These are phyloP conservation scores for Solanum sejunctum DNA, from an alignment of 257 asterid species.

Conservation along the genomic window DNA sequence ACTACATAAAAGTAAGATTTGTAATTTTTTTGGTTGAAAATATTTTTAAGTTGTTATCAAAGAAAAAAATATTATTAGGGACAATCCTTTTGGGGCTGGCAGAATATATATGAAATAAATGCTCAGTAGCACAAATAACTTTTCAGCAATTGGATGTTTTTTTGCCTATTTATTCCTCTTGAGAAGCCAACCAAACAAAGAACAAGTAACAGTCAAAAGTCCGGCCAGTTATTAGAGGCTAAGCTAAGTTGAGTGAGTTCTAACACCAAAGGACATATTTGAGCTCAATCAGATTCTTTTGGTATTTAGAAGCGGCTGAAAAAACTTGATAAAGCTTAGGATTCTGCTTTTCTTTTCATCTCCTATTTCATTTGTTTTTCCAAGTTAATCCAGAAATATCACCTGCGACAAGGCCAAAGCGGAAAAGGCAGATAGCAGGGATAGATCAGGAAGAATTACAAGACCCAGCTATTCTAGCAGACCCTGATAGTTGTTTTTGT, in stretches of 20 bases:
- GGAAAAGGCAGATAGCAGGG: constrained; percentile 38
- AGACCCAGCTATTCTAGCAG: constrained; percentile 61
- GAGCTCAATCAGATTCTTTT: neutral
- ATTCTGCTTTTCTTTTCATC: neutral
- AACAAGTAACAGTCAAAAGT: neutral
- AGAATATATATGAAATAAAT: neutral
- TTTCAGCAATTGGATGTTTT: neutral
- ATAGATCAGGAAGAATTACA: constrained; percentile 63
- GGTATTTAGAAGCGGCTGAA: neutral
- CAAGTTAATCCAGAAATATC: constrained; percentile 29
- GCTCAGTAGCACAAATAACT: neutral
- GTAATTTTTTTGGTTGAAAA: neutral
- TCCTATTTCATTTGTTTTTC: neutral
- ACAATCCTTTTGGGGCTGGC: neutral
- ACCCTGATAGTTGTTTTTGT: constrained; percentile 77
- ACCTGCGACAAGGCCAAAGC: constrained; percentile 21
- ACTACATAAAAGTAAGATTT: neutral
- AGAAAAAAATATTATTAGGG: neutral
- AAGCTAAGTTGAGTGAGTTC: neutral
- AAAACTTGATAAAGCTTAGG: neutral
- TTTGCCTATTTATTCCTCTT: neutral
- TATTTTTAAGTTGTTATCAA: neutral
- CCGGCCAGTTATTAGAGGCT: neutral
- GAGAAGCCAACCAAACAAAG: neutral
- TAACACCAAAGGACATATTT: neutral